Conservation (phyloP, 2,329 filamentous ascomycete species). For the Aureobasidium zeae region DNA sequence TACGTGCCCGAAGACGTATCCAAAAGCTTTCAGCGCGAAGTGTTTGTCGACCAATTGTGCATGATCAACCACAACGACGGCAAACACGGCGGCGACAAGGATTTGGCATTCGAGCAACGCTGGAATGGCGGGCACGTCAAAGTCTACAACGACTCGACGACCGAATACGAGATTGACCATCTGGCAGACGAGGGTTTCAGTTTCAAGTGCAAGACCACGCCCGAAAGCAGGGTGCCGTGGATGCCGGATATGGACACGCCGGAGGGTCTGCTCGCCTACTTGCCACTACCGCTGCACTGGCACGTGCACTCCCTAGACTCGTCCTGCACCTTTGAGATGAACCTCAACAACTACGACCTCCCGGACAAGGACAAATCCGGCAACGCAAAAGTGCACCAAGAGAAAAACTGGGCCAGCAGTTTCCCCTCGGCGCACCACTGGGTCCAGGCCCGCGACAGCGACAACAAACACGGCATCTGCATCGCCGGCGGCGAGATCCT, state of each 20-base stretch:
- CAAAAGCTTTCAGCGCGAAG: constrained; percentile 34
- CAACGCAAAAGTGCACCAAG: constrained; percentile 37
- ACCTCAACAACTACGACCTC: constrained; percentile 27
- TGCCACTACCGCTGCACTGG: constrained; percentile 44
- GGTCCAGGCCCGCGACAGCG: constrained; percentile 28
- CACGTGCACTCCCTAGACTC: constrained; percentile 41
- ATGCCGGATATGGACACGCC: constrained; percentile 31
- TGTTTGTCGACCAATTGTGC: constrained; percentile 36
- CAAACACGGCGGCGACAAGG: constrained; percentile 19
- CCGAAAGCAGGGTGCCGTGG: constrained; percentile 35
- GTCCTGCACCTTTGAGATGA: constrained; percentile 31
- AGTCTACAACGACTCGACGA: constrained; percentile 29
- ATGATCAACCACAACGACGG: no score
- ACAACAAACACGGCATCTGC: constrained; percentile 26
- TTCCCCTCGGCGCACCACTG: constrained; percentile 39
- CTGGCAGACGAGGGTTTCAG: constrained; percentile 29
- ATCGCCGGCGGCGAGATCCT: constrained; percentile 34
- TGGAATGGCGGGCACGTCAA: constrained; percentile 34
- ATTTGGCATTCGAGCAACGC: constrained; percentile 33
- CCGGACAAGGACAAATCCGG: constrained; percentile 25
- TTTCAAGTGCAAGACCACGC: constrained; percentile 33
- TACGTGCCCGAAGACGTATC: constrained; percentile 34
- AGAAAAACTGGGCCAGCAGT: constrained; percentile 43
- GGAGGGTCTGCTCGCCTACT: constrained; percentile 36
- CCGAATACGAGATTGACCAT: constrained; percentile 26